Evolutionary conservation across 352 stramenopile genomes (phyloP), one percentile per base, ranked within the genome.

Genomic region (Phytophthora citricola): DNA sequence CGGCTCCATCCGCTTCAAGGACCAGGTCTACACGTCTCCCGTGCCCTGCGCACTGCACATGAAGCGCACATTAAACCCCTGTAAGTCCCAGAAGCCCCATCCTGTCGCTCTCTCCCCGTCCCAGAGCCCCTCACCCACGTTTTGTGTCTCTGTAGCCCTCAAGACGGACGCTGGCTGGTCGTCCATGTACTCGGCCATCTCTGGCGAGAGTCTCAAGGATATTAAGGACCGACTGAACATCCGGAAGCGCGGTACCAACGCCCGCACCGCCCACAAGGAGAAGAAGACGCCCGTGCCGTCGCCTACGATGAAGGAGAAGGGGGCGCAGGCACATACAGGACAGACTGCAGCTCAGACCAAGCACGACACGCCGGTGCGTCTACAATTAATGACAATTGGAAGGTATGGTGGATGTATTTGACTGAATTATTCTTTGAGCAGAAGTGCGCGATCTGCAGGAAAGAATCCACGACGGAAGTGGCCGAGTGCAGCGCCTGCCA

Each of bases 151-250:
- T 39, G 5, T 36, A 90, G 79, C 76, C 14, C 65, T 93, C 24
- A 91, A 93, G 73, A 89, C 76, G 38, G 85, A 93, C 51, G 83
- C 85, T n/a, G 85, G 83, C 8, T 93, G 85, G 85, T 86, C 80
- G 17, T 92, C 85, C 54, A 89, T 93, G 77, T 93, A 89, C 52
- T 85, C 83, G 12, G 78, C 83, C 0, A 67, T 74, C 4, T 81
- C 81, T 2, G 82, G 83, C 2, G 80, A 91, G 48, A 92, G 85
- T 51, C 73, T 93, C 6, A 93, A 93, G 46, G 85, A 93, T 49
- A 89, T 93, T 31, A 90, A 90, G 46, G 85, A 93, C 55, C 75
- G 79, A 4, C 60, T 90, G 10, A 91, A 91, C 59, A 89, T 92
- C 61, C 76, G 79, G 50, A 90, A 87, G 67, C 76, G 83, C 43